These are phyloP conservation scores for Myriosclerotinia duriaeana DNA, from an alignment of 2,329 filamentous ascomycete species.

Conservation along the genomic window DNA sequence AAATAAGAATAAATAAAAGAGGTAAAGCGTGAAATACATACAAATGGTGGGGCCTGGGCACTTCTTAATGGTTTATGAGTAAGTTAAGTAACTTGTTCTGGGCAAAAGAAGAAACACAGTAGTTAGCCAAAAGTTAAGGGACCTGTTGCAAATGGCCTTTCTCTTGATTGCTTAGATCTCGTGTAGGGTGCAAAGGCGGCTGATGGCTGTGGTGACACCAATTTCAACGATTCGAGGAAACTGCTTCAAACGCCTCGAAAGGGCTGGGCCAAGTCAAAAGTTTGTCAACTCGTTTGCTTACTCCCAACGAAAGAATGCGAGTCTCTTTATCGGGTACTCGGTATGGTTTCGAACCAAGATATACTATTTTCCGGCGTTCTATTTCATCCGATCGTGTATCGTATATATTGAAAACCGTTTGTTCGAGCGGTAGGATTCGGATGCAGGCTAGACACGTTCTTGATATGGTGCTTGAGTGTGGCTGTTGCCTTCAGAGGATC, in stretches of 20 bases:
- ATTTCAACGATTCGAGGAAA: conserved; percentile 27
- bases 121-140: conserved; percentile 25
- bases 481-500: conserved; percentile 18
- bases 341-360: background rate
- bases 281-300: conserved; percentile 4
- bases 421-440: conserved; percentile 18
- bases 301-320: background rate
- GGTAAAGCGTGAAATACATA: conserved; percentile 28
- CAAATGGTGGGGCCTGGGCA: conserved; percentile 23
- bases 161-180: conserved; percentile 29
- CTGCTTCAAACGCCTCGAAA: conserved; percentile 24
- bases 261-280: conserved; percentile 22
- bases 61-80: conserved; percentile 17
- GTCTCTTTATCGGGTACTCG: background rate
- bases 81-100: conserved; percentile 7
- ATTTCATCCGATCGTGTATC: conserved; percentile 16
- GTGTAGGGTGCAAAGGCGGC: conserved; percentile 27
- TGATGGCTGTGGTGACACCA: conserved; percentile 34
- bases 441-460: conserved; percentile 21
- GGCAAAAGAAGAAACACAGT: conserved; percentile 17
- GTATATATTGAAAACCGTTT: conserved; percentile 9
- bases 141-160: conserved; percentile 18
- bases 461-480: conserved; percentile 16
- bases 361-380: conserved; percentile 9
- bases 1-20: conserved; percentile 25